Evolutionary conservation across 805 yeast species (phyloP).

Genomic region (Pichia deserticola): DNA sequence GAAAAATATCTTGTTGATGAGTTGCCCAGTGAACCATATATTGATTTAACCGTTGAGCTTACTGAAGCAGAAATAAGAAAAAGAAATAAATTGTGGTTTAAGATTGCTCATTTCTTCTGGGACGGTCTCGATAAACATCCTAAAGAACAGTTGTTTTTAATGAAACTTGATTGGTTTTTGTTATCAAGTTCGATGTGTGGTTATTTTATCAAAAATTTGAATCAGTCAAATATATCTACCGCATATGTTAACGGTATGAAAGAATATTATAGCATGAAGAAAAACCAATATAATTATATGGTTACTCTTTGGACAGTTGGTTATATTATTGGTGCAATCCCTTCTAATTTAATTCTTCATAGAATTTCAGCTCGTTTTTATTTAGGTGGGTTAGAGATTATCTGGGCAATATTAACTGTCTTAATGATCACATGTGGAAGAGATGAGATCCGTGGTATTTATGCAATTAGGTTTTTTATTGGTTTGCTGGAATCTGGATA

Average conservation of each 20-base stretch:
- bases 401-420: constrained; percentile 3
- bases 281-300: constrained; percentile 41
- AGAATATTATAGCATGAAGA: constrained; percentile 46
- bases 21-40: not conserved
- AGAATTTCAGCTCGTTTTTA: constrained; percentile 35
- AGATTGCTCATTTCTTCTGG: constrained; percentile 15
- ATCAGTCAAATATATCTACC: constrained; percentile 49
- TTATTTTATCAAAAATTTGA: constrained; percentile 61
- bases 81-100: constrained; percentile 9
- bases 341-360: constrained; percentile 38
- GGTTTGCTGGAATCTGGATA: constrained; percentile 61
- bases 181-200: constrained; percentile 46
- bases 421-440: constrained; percentile 3
- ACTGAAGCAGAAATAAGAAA: constrained; percentile 7
- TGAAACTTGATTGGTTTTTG: constrained; percentile 44
- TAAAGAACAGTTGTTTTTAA: constrained; percentile 30
- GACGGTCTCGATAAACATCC: constrained; percentile 31
- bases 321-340: constrained; percentile 41
- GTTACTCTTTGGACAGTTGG: constrained; percentile 43
- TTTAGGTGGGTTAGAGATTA: constrained; percentile 34
- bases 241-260: constrained; percentile 62
- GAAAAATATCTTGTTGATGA: too few relatives aligned
- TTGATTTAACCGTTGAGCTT: constrained; percentile 8
- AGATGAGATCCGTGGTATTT: constrained; percentile 32
- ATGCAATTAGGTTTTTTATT: constrained; percentile 54